Evolutionary conservation across 129 eudicot species (phyloP), one percentile per base, ranked within the genome.

Genomic region (Pittosporum tobira): DNA sequence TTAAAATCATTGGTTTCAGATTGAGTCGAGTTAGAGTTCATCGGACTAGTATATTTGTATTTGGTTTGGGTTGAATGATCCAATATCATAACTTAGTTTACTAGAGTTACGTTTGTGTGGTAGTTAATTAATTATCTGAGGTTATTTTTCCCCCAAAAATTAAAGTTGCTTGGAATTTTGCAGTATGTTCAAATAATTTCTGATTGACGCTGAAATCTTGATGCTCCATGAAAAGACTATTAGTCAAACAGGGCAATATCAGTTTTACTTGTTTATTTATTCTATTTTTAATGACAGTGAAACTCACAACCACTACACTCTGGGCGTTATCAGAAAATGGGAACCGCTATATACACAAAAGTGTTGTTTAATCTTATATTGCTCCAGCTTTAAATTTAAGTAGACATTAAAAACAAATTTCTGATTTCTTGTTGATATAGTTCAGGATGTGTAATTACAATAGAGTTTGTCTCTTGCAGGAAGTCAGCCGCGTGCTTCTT

Each of bases 401-500:
- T 53, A n/a, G n/a, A n/a, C n/a, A n/a, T 53, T 28, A 16, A 15
- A 29, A 18, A 54, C 22, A 53, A 5, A n/a, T 29, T 20, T 54
- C 40, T 34, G 10, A 34, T 34, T 6, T 34, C 7, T 16, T 19
- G 25, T 15, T 14, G 7, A 34, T 53, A 30, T n/a, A n/a, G 29
- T 28, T 18, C 26, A 1, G 3, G 18, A n/a, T 29, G 10, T 21
- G 12, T 57, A n/a, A 16, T 49, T 16, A 51, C 43, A 47, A 6
- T 51, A 12, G 20, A 40, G 8, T 16, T 20, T 64, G 9, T 42
- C 15, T 26, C 15, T 73, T 58, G 45, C 81, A 90, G 98, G 98
- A 90, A 80, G 98, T 74, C 46, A 85, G 81, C 44, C 88, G 98
- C 52, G 18, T 90, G 81, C 89, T 90, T 71, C 67, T 69, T 65